Evolutionary conservation across 2,329 filamentous ascomycete genomes (phyloP).

Genomic region (Epichloe aotearoae): DNA sequence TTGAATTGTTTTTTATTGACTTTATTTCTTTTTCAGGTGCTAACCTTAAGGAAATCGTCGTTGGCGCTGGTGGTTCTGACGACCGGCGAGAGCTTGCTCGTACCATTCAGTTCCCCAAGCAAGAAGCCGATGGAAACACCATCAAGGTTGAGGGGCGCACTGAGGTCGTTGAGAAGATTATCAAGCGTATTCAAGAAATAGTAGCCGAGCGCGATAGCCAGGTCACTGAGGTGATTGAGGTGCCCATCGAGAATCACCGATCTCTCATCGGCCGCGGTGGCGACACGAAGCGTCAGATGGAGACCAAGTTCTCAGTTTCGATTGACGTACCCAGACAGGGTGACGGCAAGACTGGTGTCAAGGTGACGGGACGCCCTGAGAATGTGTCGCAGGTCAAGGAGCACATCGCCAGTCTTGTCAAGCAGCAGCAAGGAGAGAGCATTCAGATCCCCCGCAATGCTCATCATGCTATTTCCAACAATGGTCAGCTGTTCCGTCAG

Average conservation of each 20-base stretch:
- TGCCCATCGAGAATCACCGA: conserved; percentile 82
- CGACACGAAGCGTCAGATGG: conserved; percentile 71
- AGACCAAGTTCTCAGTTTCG: conserved; percentile 72
- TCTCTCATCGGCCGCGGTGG: conserved; percentile 85
- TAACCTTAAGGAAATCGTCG: conserved; percentile 75
- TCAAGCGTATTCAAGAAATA: conserved; percentile 67
- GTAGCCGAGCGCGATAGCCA: conserved; percentile 77
- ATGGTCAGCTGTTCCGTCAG: conserved; percentile 85
- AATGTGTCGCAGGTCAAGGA: conserved; percentile 77
- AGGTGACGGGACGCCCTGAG: conserved; percentile 64
- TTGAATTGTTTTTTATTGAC: conserved; percentile 3
- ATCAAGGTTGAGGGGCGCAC: conserved; percentile 83
- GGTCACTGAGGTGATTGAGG: conserved; percentile 62
- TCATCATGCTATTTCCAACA: conserved; percentile 77
- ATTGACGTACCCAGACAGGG: conserved; percentile 89
- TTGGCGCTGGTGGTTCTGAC: conserved; percentile 77
- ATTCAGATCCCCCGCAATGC: conserved; percentile 64
- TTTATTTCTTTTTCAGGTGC: conserved; percentile 40
- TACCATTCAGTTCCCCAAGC: conserved; percentile 88
- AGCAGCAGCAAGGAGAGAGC: conserved; percentile 79
- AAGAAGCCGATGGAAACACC: conserved; percentile 65
- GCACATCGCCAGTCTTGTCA: conserved; percentile 66
- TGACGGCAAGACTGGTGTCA: conserved; percentile 70
- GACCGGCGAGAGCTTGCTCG: conserved; percentile 74
- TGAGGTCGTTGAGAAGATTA: conserved; percentile 77